These are phyloP conservation scores for Sechiopsis laciniata DNA, from an alignment of 306 rosid species.

Conservation along the genomic window DNA sequence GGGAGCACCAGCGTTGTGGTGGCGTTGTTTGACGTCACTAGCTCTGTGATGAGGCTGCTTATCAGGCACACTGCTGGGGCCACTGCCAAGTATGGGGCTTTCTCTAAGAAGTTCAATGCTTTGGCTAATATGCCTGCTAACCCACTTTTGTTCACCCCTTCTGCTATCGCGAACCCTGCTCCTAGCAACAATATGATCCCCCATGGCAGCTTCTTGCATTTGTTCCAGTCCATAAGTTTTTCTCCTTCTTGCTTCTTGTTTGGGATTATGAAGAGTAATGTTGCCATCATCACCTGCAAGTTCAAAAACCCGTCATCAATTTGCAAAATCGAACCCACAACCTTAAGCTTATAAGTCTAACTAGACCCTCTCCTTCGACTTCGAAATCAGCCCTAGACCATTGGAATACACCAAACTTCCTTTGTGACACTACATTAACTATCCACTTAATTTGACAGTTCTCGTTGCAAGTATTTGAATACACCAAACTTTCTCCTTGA, in stretches of 20 bases:
- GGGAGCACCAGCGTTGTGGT: slow-evolving; percentile 72
- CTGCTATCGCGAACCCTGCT: slow-evolving; percentile 88
- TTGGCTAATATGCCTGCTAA: slow-evolving; percentile 55
- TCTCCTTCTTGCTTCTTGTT: slow-evolving; percentile 66
- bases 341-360: background rate
- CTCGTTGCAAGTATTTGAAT: too few relatives aligned
- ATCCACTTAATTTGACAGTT: too few relatives aligned
- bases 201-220: slow-evolving; percentile 88
- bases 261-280: slow-evolving; percentile 74
- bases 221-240: slow-evolving; percentile 87
- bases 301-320: background rate
- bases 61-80: slow-evolving; percentile 59
- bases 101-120: slow-evolving; percentile 49
- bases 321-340: background rate
- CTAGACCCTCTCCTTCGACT: background rate
- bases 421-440: background rate
- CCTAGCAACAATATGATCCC: slow-evolving; percentile 68
- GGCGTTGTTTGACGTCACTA: slow-evolving; percentile 69
- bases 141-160: slow-evolving; percentile 71
- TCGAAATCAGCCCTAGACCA: background rate
- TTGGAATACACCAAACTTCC: background rate
- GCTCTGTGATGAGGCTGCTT: slow-evolving; percentile 68
- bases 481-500: too few relatives aligned
- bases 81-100: slow-evolving; percentile 56
- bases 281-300: slow-evolving; percentile 68